Evolutionary conservation across 148 eudicot genomes (phyloP), one percentile per base, ranked within the genome.

Genomic region (Polygonum aviculare): DNA sequence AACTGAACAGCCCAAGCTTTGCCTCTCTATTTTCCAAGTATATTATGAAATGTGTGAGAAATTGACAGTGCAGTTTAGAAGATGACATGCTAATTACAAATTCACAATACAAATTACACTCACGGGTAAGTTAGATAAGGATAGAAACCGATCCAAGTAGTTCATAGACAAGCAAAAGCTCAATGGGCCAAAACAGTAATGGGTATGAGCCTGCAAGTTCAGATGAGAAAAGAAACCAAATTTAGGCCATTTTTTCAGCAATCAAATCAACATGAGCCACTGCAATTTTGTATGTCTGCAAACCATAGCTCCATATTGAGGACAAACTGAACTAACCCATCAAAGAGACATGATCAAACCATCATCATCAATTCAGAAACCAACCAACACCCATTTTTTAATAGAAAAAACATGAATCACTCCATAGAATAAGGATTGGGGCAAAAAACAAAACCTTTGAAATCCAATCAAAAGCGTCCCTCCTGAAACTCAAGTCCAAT

Each of bases 401-500:
- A 12, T 31, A 18, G 39, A 2, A 31, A 67, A 67, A 5, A 16
- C 26, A 38, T 31, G 31, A 62, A 14, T 6, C 69, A 2, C 26
- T 62, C 12, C 36, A 19, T 22, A 54, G 6, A 0, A 54, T 10
- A 31, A 31, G 11, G 33, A 57, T 70, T 70, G 73, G 31, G 73
- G 49, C 22, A 39, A 70, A 81, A 40, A 19, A 70, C 19, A 78
- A 22, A 21, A 93, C 98, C 98, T 91, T 91, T 47, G 69, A 82
- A 88, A 94, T 94, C 98, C 97, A 92, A 83, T 92, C 87, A 82
- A 92, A 78, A 75, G 91, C 94, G 48, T 90, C 82, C 69, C 51
- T 84, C 52, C 98, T 87, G 73, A 80, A 73, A 79, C 70, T 60
- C 86, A 87, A 80, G 77, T 92, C 85, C 75, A 88, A 82, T 7